These are phyloP conservation scores for Arctostaphylos glauca DNA, from an alignment of 148 eudicot genomes.

Conservation along the genomic window DNA sequence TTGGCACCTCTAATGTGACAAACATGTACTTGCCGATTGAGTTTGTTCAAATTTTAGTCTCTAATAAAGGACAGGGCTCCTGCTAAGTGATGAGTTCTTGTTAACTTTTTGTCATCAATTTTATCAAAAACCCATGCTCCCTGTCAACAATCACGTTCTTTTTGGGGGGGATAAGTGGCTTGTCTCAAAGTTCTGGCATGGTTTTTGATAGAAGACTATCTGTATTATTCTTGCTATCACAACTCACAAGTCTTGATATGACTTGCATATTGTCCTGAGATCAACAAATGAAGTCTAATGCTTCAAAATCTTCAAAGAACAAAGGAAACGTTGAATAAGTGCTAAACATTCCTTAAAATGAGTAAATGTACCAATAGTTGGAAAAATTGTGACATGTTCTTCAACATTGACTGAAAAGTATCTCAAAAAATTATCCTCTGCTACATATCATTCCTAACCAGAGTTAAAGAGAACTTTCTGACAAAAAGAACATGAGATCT, in stretches of 20 bases:
- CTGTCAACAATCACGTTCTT: neutral
- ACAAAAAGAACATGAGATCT: conserved; percentile 9
- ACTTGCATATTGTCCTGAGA: neutral
- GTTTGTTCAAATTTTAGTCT: neutral
- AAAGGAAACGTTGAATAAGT: neutral
- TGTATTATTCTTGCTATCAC: neutral
- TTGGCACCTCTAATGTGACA: neutral
- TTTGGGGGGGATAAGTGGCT: neutral
- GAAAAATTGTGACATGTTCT: neutral
- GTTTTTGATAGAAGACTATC: neutral
- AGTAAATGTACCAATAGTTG: neutral
- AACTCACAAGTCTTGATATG: neutral
- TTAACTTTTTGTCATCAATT: neutral
- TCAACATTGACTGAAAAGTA: neutral
- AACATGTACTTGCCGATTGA: neutral
- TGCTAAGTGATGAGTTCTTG: neutral
- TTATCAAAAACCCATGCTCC: conserved; percentile 1
- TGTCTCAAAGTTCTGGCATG: neutral
- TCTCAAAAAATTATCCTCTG: neutral
- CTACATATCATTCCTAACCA: neutral
- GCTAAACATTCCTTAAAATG: neutral
- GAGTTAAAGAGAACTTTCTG: neutral
- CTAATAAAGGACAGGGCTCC: neutral
- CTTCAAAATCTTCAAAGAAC: neutral
- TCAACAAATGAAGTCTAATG: neutral